Conservation (phyloP, 768 basidiomycete species). For the Trametes sanguinea region DNA sequence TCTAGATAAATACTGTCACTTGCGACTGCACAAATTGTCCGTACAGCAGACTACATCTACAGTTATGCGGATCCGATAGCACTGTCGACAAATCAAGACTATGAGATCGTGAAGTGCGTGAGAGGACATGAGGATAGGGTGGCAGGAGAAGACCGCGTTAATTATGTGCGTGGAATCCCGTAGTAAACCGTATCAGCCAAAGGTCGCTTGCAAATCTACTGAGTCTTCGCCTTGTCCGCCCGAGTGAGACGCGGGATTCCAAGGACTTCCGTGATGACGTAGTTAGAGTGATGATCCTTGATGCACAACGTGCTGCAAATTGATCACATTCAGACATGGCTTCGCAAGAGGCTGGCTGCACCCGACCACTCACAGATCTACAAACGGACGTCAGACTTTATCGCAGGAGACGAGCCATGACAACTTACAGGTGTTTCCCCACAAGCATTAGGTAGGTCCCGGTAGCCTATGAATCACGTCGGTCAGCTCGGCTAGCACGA, state of each 20-base stretch:
- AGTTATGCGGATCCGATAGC: neutral
- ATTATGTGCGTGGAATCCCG: neutral
- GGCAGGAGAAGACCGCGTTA: too few species aligned
- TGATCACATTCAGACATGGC: too few species aligned
- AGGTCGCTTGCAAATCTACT: neutral
- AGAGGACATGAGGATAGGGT: neutral
- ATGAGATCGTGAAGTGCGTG: neutral
- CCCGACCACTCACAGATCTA: slow-evolving; percentile 29
- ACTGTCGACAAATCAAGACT: neutral
- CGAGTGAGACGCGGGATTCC: slow-evolving; percentile 47
- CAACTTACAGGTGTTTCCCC: slow-evolving; percentile 37
- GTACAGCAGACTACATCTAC: neutral
- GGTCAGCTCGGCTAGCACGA: neutral
- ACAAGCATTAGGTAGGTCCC: slow-evolving; percentile 37
- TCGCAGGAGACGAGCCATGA: too few species aligned
- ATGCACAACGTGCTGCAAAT: slow-evolving; percentile 53
- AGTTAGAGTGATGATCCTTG: slow-evolving; percentile 59
- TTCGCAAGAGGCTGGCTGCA: too few species aligned
- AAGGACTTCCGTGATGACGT: slow-evolving; percentile 41
- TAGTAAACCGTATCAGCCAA: neutral
- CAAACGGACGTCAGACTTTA: neutral
- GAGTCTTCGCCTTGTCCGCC: slow-evolving; percentile 17
- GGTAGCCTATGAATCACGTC: slow-evolving; percentile 24
- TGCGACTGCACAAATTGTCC: too few species aligned
- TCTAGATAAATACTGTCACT: too few species aligned